Conservation (phyloP, 2,329 filamentous ascomycete species). For the Fusarium pininemorale region DNA sequence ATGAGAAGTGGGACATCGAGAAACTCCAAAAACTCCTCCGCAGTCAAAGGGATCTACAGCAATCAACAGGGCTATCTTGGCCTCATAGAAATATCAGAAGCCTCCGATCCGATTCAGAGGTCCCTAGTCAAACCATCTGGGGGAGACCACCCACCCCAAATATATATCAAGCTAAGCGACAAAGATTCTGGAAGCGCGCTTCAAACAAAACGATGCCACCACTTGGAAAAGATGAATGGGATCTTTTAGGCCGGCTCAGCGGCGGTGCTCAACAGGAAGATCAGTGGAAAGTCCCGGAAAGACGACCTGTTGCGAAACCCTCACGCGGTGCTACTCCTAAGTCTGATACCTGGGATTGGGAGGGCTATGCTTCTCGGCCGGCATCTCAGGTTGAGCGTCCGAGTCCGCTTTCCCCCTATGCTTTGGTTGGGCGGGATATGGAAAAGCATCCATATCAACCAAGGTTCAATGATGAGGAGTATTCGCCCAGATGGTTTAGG, state of each 20-base stretch:
- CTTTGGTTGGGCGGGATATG: constrained; percentile 24
- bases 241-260: constrained; percentile 59
- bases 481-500: constrained; percentile 55
- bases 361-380: constrained; percentile 51
- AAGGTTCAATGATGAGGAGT: constrained; percentile 44
- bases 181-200: constrained; percentile 58
- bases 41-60: constrained; percentile 53
- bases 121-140: constrained; percentile 60
- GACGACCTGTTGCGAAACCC: constrained; percentile 38
- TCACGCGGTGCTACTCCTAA: background rate
- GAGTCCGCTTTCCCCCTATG: constrained; percentile 45
- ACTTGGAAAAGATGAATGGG: constrained; percentile 63
- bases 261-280: constrained; percentile 50
- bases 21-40: constrained; percentile 55
- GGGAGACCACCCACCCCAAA: constrained; percentile 54
- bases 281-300: constrained; percentile 51
- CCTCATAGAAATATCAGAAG: constrained; percentile 37
- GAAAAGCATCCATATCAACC: constrained; percentile 52
- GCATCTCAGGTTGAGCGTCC: constrained; percentile 51
- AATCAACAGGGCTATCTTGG: constrained; percentile 40
- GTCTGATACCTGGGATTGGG: constrained; percentile 54
- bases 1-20: constrained; percentile 59
- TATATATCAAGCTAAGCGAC: constrained; percentile 54
- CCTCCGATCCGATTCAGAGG: constrained; percentile 46
- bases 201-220: constrained; percentile 63